These are phyloP conservation scores for Polychaeton citri DNA, from an alignment of 2,329 filamentous ascomycete species.

Conservation along the genomic window DNA sequence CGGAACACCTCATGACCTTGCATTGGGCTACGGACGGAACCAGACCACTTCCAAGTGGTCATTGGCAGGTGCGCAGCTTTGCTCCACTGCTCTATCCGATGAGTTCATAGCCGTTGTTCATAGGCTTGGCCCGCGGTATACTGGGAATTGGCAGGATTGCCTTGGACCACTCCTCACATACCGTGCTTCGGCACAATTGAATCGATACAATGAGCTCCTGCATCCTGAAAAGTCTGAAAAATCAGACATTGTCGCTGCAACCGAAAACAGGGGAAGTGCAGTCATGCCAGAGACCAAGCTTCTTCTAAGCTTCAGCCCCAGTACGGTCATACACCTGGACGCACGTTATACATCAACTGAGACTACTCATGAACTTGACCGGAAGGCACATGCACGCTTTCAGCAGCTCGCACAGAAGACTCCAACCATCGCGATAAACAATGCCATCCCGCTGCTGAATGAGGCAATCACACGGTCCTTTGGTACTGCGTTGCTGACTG, in stretches of 20 bases:
- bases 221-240: constrained; percentile 80
- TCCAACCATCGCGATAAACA: constrained; percentile 74
- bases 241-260: constrained; percentile 83
- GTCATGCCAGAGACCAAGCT: constrained; percentile 73
- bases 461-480: constrained; percentile 72
- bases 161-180: constrained; percentile 95
- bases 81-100: constrained; percentile 77
- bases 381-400: constrained; percentile 29
- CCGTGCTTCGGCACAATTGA: constrained; percentile 77
- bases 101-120: constrained; percentile 85
- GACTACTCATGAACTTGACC: constrained; percentile 33
- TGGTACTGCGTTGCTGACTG: constrained; percentile 70
- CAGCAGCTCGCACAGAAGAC: constrained; percentile 58
- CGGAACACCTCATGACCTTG: constrained; percentile 81
- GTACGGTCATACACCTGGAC: constrained; percentile 67
- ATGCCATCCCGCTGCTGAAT: constrained; percentile 72
- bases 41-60: constrained; percentile 73
- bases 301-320: constrained; percentile 69
- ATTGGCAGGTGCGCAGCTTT: constrained; percentile 75
- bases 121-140: constrained; percentile 78
- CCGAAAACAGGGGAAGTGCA: constrained; percentile 69
- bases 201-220: constrained; percentile 79
- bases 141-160: constrained; percentile 93
- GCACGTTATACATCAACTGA: constrained; percentile 1
- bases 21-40: constrained; percentile 58